These are phyloP conservation scores for Dactylonectria macrodidyma DNA, from an alignment of 2,329 filamentous ascomycete species.

Conservation along the genomic window DNA sequence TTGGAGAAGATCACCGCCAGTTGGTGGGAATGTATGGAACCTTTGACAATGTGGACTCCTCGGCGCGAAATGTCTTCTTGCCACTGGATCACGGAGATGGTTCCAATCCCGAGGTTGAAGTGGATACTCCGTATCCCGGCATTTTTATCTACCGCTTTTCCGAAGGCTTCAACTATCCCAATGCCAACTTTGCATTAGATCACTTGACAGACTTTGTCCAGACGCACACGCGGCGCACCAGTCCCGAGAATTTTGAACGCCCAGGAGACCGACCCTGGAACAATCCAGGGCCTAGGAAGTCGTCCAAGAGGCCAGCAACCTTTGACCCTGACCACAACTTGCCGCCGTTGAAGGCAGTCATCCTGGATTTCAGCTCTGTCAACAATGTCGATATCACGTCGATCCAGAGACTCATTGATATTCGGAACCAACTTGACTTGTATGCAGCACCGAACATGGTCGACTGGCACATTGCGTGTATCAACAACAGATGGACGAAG, in stretches of 20 bases:
- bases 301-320: constrained; percentile 59
- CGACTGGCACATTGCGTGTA: constrained; percentile 96
- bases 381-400: constrained; percentile 96
- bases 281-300: constrained; percentile 79
- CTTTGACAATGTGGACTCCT: constrained; percentile 63
- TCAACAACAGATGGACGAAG: constrained; percentile 94
- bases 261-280: constrained; percentile 94
- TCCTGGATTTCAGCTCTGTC: constrained; percentile 93
- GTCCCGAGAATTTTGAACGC: constrained; percentile 74
- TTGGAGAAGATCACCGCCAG: constrained; percentile 71
- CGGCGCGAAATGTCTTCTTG: constrained; percentile 84
- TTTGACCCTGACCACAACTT: constrained; percentile 60
- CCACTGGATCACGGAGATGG: constrained; percentile 91
- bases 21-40: constrained; percentile 69
- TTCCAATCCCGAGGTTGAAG: constrained; percentile 85
- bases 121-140: constrained; percentile 89
- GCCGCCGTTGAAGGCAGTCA: constrained; percentile 87
- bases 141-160: constrained; percentile 97
- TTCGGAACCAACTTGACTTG: constrained; percentile 92
- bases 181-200: constrained; percentile 90
- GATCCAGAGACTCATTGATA: constrained; percentile 92
- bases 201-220: constrained; percentile 80
- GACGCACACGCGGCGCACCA: constrained; percentile 81
- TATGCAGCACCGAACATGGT: constrained; percentile 86
- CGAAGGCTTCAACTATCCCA: constrained; percentile 97